phyloP scores from a whole-genome alignment of 306 rosid species.

The Prunus fruticosa region DNA sequence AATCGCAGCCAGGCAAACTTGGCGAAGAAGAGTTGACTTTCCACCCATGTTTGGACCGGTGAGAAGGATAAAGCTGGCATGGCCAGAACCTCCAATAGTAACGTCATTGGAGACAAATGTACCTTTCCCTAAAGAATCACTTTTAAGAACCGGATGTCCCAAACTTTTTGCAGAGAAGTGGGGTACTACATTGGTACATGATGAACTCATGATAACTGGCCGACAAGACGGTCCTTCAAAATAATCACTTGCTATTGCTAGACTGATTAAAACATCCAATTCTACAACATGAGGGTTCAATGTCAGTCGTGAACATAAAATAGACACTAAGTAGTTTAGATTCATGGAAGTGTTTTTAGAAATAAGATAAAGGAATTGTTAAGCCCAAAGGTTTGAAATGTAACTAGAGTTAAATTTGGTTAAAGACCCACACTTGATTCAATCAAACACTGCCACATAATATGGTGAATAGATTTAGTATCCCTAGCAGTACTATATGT shows the following conservation, averaged over 20 bases:
- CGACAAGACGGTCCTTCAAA: slow-evolving; percentile 80
- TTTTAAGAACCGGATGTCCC: slow-evolving; percentile 86
- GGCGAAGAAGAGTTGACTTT: slow-evolving; percentile 95
- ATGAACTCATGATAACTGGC: slow-evolving; percentile 52
- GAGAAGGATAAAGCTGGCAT: slow-evolving; percentile 71
- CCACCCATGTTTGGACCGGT: slow-evolving; percentile 99
- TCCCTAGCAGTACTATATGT: background rate
- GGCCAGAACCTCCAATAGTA: slow-evolving; percentile 69
- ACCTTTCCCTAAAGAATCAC: slow-evolving; percentile 85
- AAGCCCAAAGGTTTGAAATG: background rate
- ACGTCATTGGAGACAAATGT: slow-evolving; percentile 79
- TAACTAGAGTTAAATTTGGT: background rate
- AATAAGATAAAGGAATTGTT: background rate
- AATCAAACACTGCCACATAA: background rate
- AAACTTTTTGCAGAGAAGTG: slow-evolving; percentile 61
- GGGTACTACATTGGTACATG: slow-evolving; percentile 52
- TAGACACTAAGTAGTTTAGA: background rate
- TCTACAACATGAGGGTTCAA: slow-evolving; percentile 59
- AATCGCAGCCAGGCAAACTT: slow-evolving; percentile 90
- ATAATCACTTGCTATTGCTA: slow-evolving; percentile 78
- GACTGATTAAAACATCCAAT: slow-evolving; percentile 86
- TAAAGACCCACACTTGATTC: background rate
- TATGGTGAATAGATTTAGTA: too few species aligned
- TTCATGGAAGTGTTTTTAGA: background rate
- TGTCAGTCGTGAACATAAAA: slow-evolving; percentile 22